Conservation (phyloP, 176 grass and related monocot genomes). For the Triticum turgidum region DNA sequence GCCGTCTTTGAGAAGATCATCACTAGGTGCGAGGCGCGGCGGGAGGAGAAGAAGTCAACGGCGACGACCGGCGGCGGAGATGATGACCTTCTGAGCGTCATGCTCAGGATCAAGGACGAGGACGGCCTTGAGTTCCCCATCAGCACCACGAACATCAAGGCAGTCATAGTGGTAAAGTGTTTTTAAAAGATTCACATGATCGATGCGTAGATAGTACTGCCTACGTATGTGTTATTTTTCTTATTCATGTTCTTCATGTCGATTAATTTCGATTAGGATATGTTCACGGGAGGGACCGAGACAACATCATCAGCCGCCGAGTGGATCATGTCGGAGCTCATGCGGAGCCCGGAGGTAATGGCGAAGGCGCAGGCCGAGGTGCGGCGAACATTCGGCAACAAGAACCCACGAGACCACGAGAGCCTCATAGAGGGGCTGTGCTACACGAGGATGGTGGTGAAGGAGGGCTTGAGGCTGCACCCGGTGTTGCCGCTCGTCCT, state of each 20-base stretch:
- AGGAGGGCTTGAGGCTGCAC: conserved; percentile 38
- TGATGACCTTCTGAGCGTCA: conserved; percentile 29
- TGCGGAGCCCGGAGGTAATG: conserved; percentile 23
- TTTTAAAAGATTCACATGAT: no score
- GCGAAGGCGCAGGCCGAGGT: not conserved
- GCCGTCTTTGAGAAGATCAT: not conserved
- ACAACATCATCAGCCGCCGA: not conserved
- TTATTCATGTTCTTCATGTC: not conserved
- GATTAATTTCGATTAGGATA: not conserved
- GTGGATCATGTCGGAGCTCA: conserved; percentile 43
- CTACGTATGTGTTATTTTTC: no score
- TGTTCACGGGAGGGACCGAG: conserved; percentile 1
- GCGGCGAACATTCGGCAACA: not conserved
- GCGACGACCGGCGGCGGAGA: no score
- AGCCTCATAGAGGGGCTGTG: not conserved
- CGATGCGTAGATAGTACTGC: no score
- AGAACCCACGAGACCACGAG: not conserved
- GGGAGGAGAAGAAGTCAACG: not conserved
- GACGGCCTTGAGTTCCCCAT: not conserved
- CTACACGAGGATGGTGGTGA: conserved; percentile 27
- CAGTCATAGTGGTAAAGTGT: not conserved
- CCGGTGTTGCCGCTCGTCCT: not conserved
- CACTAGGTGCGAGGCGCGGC: not conserved
- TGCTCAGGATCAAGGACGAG: conserved; percentile 35
- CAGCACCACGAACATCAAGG: conserved; percentile 9